Conservation (phyloP, 768 basidiomycete genomes). For the Cytidiella melzeri region DNA sequence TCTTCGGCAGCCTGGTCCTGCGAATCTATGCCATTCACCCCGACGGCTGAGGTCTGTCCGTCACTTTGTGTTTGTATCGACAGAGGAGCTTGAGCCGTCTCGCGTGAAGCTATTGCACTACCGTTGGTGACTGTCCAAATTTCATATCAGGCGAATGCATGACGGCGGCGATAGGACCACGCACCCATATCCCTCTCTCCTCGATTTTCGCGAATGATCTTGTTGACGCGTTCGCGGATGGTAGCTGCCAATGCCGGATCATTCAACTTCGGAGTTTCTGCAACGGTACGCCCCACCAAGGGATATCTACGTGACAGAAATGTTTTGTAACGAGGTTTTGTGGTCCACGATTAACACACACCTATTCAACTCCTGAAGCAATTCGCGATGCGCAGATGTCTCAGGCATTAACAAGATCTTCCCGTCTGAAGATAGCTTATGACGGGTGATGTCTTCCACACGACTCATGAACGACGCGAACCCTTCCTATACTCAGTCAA, state of each 20-base stretch:
- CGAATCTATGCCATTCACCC: neutral
- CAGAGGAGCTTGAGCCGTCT: neutral
- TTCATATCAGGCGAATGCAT: neutral
- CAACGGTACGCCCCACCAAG: slow-evolving; percentile 55
- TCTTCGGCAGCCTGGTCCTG: neutral
- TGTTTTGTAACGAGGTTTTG: neutral
- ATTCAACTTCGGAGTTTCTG: slow-evolving; percentile 16
- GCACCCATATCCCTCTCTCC: neutral
- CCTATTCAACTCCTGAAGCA: slow-evolving; percentile 73
- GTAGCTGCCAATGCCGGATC: slow-evolving; percentile 27
- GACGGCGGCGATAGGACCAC: neutral
- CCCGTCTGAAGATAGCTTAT: slow-evolving; percentile 47
- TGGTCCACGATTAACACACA: slow-evolving; percentile 18
- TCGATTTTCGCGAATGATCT: slow-evolving; percentile 28
- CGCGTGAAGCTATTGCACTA: neutral
- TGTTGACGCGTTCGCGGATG: slow-evolving; percentile 30
- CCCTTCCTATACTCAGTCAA: slow-evolving; percentile 44
- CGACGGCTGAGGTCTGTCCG: neutral
- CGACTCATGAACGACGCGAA: slow-evolving; percentile 47
- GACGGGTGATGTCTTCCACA: slow-evolving; percentile 55
- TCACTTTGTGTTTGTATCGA: neutral
- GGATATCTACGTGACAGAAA: slow-evolving; percentile 42
- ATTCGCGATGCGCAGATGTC: slow-evolving; percentile 50
- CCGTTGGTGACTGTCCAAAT: neutral
- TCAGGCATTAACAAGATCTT: slow-evolving; percentile 46